phyloP scores from a whole-genome alignment of 345 rosid species.

The Draba incana region DNA sequence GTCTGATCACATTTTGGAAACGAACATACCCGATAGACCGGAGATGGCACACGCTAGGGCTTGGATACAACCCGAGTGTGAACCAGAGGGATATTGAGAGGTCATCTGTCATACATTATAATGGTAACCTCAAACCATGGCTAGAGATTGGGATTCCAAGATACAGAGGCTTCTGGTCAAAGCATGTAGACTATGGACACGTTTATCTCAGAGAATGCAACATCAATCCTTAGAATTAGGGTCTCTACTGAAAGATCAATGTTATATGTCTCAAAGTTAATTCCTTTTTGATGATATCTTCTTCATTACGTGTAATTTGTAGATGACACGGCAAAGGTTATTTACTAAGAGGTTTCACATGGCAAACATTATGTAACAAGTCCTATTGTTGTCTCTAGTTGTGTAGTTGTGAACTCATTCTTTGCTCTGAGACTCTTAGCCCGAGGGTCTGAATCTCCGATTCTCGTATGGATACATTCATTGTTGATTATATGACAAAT shows the following conservation, averaged over 20 bases:
- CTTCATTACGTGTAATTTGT: conserved; percentile 31
- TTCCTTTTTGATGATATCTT: conserved; percentile 24
- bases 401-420: no score
- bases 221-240: conserved; percentile 59
- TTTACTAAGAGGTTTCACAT: no score
- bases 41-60: conserved; percentile 80
- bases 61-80: conserved; percentile 79
- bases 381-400: no score
- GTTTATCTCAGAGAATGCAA: conserved; percentile 68
- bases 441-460: no score
- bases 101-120: conserved; percentile 77
- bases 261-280: conserved; percentile 2
- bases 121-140: conserved; percentile 92
- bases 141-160: conserved; percentile 76
- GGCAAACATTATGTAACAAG: no score
- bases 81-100: conserved; percentile 71
- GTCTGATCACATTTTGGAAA: conserved; percentile 84
- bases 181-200: conserved; percentile 63
- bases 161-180: conserved; percentile 60
- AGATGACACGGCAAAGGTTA: conserved; percentile 27
- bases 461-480: no score
- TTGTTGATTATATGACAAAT: no score
- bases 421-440: no score
- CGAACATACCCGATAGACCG: conserved; percentile 58
- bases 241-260: conserved; percentile 28